A percentile compares a stretch with the other conserved stretches of the same genome.
These are phyloP conservation scores for Magnolia officinalis DNA, from an alignment of 164 flowering plant genomes.

Conservation along the genomic window DNA sequence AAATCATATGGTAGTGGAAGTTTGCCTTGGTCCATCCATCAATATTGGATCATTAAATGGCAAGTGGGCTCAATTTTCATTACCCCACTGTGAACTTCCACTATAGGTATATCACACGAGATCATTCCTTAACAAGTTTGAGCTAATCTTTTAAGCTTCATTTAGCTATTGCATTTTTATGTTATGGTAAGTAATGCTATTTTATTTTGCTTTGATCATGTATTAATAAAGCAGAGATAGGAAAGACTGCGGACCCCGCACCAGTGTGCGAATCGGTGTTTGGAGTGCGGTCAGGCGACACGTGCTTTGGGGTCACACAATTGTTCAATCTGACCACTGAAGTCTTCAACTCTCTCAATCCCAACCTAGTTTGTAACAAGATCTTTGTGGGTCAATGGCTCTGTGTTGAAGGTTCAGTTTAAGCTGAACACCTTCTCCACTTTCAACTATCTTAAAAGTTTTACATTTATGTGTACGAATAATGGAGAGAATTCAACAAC, in stretches of 20 bases:
- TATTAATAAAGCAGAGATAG: neutral
- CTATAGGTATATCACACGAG: neutral
- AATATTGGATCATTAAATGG: no score
- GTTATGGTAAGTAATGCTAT: neutral
- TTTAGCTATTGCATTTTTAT: neutral
- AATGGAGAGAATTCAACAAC: neutral
- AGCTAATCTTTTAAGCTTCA: neutral
- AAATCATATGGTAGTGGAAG: no score
- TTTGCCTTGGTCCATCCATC: no score
- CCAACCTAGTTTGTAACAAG: conserved; percentile 16
- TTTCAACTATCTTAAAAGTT: neutral
- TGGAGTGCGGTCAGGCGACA: conserved; percentile 17
- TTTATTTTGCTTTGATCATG: neutral
- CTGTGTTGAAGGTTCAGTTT: conserved; percentile 16
- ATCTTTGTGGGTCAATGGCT: conserved; percentile 30
- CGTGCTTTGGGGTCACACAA: conserved; percentile 17
- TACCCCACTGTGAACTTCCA: neutral
- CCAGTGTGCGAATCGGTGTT: conserved; percentile 4
- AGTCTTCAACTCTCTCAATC: conserved; percentile 10
- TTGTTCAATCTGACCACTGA: conserved; percentile 17
- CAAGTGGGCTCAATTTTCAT: no score
- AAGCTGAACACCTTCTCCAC: neutral
- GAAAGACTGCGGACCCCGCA: neutral
- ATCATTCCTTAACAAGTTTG: neutral
- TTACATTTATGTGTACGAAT: neutral